Evolutionary conservation across 208 protist genomes (phyloP), one percentile per base, ranked within the genome.

Genomic region (Acanthamoeba polyphaga): DNA sequence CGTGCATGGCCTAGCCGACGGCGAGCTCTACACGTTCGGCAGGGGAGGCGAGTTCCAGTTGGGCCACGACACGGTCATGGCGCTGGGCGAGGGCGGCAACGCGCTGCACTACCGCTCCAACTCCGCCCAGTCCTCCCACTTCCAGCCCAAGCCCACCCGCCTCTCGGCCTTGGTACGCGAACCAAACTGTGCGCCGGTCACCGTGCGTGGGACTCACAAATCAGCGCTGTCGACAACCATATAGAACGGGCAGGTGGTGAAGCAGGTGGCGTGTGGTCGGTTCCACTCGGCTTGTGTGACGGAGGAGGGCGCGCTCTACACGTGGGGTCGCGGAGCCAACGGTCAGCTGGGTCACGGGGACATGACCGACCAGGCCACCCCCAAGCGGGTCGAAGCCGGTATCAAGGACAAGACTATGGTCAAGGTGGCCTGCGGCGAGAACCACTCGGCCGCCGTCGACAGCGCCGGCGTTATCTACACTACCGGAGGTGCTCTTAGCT

Each of bases 331-430:
- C 19, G 85, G 94, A 19, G 43, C 38, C 53, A 64, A 92, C 46
- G 94, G 94, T 17, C 94, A 93, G 76, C 82, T 95, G 60, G 94
- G 94, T 51, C 94, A 90, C 60, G 94, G 94, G 24, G 78, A 95
- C 55, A 58, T 46, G 17, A 46, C 8, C 22, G 72, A 66, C 19
- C 94, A 95, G 60, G 68, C 53, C n/a, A 15, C 49, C 13, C 94
- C 94, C 49, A 74, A 60, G 53, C 27, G 43, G 13, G 78, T 95
- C 27, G 78, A 82, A 19, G 27, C 27, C 27, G 22, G 19, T 2
- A 2, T 89, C 27, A 66, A 89, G 82, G 82, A 17, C 49, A 66
- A 68, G 82, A 43, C 38, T 51, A 64, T 89, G 15, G 53, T 49
- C 80, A 82, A 82, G 74, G 74, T 82, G 74, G 74, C 82, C 17